Percentiles rank a stretch among this genome's conserved stretches.
phyloP scores from a whole-genome alignment of 2,329 filamentous ascomycete species.

The Cladophialophora psammophila region DNA sequence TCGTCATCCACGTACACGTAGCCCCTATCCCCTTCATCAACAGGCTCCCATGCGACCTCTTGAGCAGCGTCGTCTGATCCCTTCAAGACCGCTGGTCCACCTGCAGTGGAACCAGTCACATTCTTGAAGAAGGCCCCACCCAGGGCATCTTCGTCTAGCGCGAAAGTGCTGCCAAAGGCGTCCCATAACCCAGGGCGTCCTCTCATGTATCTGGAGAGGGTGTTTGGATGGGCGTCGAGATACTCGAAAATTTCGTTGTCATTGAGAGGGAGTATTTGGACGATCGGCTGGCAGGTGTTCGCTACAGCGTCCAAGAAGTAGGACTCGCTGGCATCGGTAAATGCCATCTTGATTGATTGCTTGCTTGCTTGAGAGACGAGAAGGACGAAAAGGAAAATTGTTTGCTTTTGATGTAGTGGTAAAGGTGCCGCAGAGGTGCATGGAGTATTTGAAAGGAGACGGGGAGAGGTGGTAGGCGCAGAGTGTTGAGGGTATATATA shows the following conservation, averaged over 20 bases:
- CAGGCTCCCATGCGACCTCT: constrained; percentile 7
- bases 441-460: neutral
- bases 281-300: constrained; percentile 11
- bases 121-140: constrained; percentile 4
- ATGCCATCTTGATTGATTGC: constrained; percentile 22
- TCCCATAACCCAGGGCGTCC: constrained; percentile 17
- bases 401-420: neutral
- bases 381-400: neutral
- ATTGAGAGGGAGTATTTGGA: constrained; percentile 23
- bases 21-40: constrained; percentile 12
- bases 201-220: constrained; percentile 23
- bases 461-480: neutral
- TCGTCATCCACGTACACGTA: neutral
- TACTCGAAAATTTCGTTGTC: constrained; percentile 23
- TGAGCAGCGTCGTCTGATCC: constrained; percentile 1
- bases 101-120: neutral
- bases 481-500: neutral
- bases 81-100: neutral
- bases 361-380: neutral
- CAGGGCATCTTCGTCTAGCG: neutral
- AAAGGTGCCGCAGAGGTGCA: neutral
- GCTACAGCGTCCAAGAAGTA: constrained; percentile 27
- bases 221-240: constrained; percentile 31
- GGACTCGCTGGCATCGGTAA: constrained; percentile 22
- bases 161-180: constrained; percentile 13